Percentiles rank a stretch among this genome's conserved stretches.
Conservation (phyloP, 805 yeast genomes). For the Debaryomyces prosopidis region DNA sequence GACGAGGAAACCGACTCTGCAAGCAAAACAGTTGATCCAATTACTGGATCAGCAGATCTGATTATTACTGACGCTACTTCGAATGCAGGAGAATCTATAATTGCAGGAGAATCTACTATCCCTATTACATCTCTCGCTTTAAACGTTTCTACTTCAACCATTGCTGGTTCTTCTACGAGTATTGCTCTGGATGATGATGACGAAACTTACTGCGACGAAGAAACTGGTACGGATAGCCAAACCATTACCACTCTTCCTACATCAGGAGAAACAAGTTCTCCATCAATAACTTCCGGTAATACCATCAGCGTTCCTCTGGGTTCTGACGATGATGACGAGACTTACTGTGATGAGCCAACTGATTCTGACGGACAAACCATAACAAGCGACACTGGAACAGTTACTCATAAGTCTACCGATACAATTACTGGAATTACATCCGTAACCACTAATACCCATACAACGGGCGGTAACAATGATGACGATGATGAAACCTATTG, state of each 20-base stretch:
- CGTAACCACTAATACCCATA: background rate
- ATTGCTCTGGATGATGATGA: slow-evolving; percentile 14
- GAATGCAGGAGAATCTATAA: too few relatives aligned
- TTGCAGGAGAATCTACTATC: too few relatives aligned
- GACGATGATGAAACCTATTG: slow-evolving; percentile 2
- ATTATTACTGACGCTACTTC: background rate
- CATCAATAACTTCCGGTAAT: too few relatives aligned
- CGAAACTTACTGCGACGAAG: slow-evolving; percentile 17
- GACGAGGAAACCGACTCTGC: slow-evolving; percentile 12
- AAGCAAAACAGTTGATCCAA: background rate
- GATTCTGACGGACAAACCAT: slow-evolving; percentile 2
- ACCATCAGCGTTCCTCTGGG: slow-evolving; percentile 5
- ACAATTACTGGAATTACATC: background rate
- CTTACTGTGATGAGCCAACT: slow-evolving; percentile 15
- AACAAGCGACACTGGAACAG: slow-evolving; percentile 2
- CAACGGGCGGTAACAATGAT: background rate
- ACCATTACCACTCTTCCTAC: slow-evolving; percentile 2
- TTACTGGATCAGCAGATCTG: too few relatives aligned
- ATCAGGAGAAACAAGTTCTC: too few relatives aligned
- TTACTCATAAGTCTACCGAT: background rate
- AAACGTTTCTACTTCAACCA: slow-evolving; percentile 1
- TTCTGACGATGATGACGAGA: slow-evolving; percentile 12
- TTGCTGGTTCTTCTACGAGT: slow-evolving; percentile 6
- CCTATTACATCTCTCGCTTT: too few relatives aligned
- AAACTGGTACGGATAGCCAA: slow-evolving; percentile 5